Percentiles rank a stretch among this genome's conserved stretches.
phyloP scores from a whole-genome alignment of 345 rosid species.

The Brassica incana region DNA sequence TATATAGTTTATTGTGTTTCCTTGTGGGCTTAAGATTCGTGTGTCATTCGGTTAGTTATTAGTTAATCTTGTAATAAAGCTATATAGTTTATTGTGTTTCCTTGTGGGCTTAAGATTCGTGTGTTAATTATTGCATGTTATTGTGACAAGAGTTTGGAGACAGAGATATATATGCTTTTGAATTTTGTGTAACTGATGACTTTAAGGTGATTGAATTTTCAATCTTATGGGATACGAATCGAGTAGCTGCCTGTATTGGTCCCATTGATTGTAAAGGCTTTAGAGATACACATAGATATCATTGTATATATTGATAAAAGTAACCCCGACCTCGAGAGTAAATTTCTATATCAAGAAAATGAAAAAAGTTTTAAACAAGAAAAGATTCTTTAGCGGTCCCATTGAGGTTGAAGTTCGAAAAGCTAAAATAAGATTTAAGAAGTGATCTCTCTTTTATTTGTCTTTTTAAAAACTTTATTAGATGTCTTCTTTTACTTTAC shows the following conservation, averaged over 20 bases:
- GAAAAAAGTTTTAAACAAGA: not conserved
- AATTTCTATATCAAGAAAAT: conserved; percentile 16
- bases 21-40: conserved; percentile 27
- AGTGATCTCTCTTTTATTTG: conserved; percentile 11
- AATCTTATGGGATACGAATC: not conserved
- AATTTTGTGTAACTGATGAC: not conserved
- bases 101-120: conserved; percentile 27
- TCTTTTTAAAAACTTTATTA: not conserved
- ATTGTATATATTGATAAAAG: conserved; percentile 15
- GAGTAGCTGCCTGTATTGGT: not conserved
- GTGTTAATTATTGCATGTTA: conserved; percentile 12
- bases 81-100: not conserved
- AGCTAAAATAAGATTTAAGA: conserved; percentile 25
- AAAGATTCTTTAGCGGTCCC: conserved; percentile 37
- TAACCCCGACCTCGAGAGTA: conserved; percentile 24
- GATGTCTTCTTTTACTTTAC: conserved; percentile 32
- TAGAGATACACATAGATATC: not conserved
- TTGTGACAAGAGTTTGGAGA: not conserved
- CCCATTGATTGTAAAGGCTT: not conserved
- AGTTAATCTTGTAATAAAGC: conserved; percentile 23
- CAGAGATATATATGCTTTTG: not conserved
- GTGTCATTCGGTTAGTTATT: conserved; percentile 29
- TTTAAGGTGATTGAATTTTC: not conserved
- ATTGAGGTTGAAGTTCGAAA: conserved; percentile 28
- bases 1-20: not conserved